A percentile compares a stretch with the other conserved stretches of the same genome.
Conservation (phyloP, 2,329 filamentous ascomycete species). For the Botrytis aclada region DNA sequence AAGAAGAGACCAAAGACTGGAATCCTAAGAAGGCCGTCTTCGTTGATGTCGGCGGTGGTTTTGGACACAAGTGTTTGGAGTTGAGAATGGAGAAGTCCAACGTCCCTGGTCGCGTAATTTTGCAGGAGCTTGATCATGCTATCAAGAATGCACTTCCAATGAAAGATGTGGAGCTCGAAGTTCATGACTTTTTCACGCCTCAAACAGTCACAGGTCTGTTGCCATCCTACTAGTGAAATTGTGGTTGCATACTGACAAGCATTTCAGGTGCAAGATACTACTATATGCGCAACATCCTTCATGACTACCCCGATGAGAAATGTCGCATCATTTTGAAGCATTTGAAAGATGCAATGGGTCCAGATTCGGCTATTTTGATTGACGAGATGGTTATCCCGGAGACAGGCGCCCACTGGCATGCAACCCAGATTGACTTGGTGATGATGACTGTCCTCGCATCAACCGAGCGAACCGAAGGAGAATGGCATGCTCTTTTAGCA, state of each 20-base stretch:
- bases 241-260: neutral
- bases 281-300: constrained; percentile 41
- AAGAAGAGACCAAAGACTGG: constrained; percentile 5
- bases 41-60: constrained; percentile 43
- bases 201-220: constrained; percentile 33
- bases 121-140: constrained; percentile 42
- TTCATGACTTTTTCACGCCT: constrained; percentile 33
- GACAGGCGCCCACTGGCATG: constrained; percentile 36
- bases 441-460: constrained; percentile 40
- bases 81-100: constrained; percentile 38
- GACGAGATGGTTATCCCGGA: constrained; percentile 44
- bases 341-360: neutral
- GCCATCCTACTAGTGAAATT: neutral
- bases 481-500: constrained; percentile 9
- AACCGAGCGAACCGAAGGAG: constrained; percentile 37
- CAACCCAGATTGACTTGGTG: constrained; percentile 39
- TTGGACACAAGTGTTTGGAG: constrained; percentile 40
- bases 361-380: constrained; percentile 39
- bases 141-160: constrained; percentile 30
- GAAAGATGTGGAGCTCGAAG: constrained; percentile 35
- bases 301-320: constrained; percentile 41
- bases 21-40: constrained; percentile 30
- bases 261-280: constrained; percentile 34
- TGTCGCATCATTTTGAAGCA: constrained; percentile 15
- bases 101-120: constrained; percentile 39